phyloP scores from a whole-genome alignment of 2,329 filamentous ascomycete genomes.

The Fusarium siculi region DNA sequence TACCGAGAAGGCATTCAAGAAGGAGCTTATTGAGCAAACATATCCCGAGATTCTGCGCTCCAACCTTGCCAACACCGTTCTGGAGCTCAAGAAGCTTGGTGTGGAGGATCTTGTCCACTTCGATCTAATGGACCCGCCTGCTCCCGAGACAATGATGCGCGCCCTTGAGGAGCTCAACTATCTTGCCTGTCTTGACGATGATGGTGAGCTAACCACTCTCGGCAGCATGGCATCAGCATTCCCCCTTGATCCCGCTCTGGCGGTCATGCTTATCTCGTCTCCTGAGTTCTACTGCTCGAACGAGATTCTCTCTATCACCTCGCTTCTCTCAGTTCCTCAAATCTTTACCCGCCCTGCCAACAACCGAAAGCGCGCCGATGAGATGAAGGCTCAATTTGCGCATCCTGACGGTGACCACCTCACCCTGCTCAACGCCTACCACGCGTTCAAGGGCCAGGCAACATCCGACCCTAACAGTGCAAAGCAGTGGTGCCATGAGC shows the following conservation, averaged over 20 bases:
- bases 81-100: constrained; percentile 97
- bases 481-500: constrained; percentile 96
- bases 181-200: constrained; percentile 93
- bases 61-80: constrained; percentile 92
- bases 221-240: constrained; percentile 93
- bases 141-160: constrained; percentile 98
- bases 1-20: constrained; percentile 95
- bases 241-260: constrained; percentile 90
- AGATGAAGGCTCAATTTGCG: constrained; percentile 95
- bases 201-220: constrained; percentile 88
- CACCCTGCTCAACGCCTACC: constrained; percentile 96
- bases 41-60: constrained; percentile 96
- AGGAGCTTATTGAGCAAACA: constrained; percentile 96
- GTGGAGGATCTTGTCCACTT: constrained; percentile 97
- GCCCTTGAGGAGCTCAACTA: constrained; percentile 98
- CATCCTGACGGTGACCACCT: constrained; percentile 95
- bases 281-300: constrained; percentile 99
- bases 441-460: constrained; percentile 87
- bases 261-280: constrained; percentile 97
- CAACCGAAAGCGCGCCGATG: constrained; percentile 89
- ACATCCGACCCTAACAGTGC: constrained; percentile 69
- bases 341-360: constrained; percentile 89
- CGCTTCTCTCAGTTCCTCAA: constrained; percentile 92
- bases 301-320: constrained; percentile 94
- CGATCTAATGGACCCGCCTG: constrained; percentile 97